Evolutionary conservation across 75 land plant species (phyloP).

Genomic region (Selaginella moellendorffii): DNA sequence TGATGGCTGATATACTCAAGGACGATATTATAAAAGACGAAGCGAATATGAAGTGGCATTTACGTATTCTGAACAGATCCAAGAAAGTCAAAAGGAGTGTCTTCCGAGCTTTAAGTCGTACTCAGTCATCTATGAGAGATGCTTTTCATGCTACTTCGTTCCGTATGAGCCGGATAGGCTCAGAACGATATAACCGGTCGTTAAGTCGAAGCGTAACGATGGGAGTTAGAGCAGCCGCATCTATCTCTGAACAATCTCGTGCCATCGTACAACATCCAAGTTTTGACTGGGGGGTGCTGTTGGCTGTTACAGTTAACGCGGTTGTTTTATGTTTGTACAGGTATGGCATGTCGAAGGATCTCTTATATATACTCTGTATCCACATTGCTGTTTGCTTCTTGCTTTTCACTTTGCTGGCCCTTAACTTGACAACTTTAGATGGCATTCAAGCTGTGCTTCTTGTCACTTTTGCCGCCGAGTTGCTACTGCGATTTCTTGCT

Average conservation of each 20-base stretch:
- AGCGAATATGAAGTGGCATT: constrained; percentile 13
- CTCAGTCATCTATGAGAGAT: neutral
- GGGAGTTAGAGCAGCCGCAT: too few relatives aligned
- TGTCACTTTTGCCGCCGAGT: constrained; percentile 15
- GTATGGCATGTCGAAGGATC: constrained; percentile 15
- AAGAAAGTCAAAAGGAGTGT: neutral
- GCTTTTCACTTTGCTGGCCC: too few relatives aligned
- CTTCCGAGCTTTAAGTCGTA: neutral
- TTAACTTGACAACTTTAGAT: too few relatives aligned
- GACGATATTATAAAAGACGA: constrained; percentile 24
- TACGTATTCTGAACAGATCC: neutral
- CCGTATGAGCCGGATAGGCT: neutral
- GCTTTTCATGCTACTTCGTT: neutral
- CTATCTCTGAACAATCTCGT: too few relatives aligned
- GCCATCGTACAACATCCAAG: too few relatives aligned
- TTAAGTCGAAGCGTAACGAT: neutral
- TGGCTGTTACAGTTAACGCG: constrained; percentile 13
- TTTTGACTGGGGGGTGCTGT: too few relatives aligned
- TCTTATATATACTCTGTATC: too few relatives aligned
- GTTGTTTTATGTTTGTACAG: constrained; percentile 14
- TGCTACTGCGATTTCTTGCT: constrained; percentile 19
- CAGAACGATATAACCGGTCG: neutral
- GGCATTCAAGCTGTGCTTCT: constrained; percentile 14
- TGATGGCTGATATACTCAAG: constrained; percentile 23
- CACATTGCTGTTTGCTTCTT: too few relatives aligned